Evolutionary conservation across 1,284 basidiomycete genomes (phyloP).

Genomic region (Phellinidium pouzarii): DNA sequence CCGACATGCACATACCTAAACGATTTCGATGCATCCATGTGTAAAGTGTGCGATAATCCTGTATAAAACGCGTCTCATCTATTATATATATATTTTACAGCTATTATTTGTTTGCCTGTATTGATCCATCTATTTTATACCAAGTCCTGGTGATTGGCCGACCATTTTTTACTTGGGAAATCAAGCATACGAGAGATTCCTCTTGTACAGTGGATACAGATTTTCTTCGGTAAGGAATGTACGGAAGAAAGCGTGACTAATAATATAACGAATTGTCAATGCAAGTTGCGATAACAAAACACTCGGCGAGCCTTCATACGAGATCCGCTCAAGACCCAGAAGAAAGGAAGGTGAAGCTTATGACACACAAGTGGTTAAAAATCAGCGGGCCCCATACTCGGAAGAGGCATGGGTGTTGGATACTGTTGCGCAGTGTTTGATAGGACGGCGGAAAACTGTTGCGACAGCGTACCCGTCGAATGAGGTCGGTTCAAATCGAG

Average conservation of each 20-base stretch:
- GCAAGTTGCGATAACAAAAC: constrained; percentile 15
- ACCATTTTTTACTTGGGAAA: background rate
- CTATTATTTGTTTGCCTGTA: constrained; percentile 1
- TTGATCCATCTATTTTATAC: background rate
- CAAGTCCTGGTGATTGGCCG: background rate
- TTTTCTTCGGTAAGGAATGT: constrained; percentile 1
- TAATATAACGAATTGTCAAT: constrained; percentile 15
- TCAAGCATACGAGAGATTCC: background rate
- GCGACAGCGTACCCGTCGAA: constrained; percentile 17
- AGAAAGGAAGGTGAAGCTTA: background rate
- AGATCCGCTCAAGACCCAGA: constrained; percentile 4
- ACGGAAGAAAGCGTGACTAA: constrained; percentile 12
- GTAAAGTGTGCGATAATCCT: constrained; percentile 24
- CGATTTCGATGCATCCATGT: constrained; percentile 17
- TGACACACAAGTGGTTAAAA: constrained; percentile 1
- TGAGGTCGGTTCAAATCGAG: constrained; percentile 13
- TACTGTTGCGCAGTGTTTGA: constrained; percentile 6
- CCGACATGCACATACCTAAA: constrained; percentile 26
- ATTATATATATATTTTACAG: background rate
- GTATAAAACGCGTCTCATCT: constrained; percentile 1
- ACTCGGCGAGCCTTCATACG: background rate
- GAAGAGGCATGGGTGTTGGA: constrained; percentile 4
- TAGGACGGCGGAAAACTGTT: constrained; percentile 6
- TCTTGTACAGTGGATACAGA: constrained; percentile 11
- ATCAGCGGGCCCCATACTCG: constrained; percentile 8